Base-by-base conservation (phyloP, 2,329 filamentous ascomycete genomes). In the Arthrobotrys musiformis region DNA sequence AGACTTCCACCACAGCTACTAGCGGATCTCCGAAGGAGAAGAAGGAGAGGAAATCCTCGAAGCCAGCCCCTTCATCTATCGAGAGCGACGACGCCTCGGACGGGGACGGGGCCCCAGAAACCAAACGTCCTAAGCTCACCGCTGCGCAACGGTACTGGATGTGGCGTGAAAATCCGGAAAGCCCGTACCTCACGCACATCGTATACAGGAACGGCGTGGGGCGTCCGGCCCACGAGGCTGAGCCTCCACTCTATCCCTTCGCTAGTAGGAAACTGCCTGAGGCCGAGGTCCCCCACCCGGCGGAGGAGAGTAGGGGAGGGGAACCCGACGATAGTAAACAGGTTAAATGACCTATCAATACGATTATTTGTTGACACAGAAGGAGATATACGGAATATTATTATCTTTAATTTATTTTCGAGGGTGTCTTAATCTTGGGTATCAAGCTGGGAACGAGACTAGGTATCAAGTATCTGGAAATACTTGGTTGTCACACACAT, bases 181-280 rank as follows among this genome's bases (percentile, higher is more conserved):
- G 50, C 40, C 73, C 73, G 2, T 61, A 46, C 1, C 48, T 77
- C 15, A 77, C 58, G 19, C 66, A 77, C 19, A 52, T 58, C 17
- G 54, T 58, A 9, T 58, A 40, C 11, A 6, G 30, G 19, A 24
- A 58, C 9, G 54, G 54, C 1, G 33, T 58, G 2, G 54, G 54
- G 19, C 54, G 54, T 26, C 54, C 54, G 4, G 33, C 33, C 9
- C 54, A 40, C 19, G 54, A 58, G 11, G 54, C n/a, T 37, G 5
- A 58, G 19, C 54, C 54, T 15, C 54, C 54, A 26, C 33, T 24
- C 1, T 40, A 15, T 33, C 54, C 54, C 1, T 58, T 8, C 33
- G 33, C 54, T 1, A 33, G 54, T 22, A 58, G 17, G 19, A 9
- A 19, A 58, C 54, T n/a, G n/a, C n/a, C n/a, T n/a, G n/a, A 58